These are phyloP conservation scores for Hordeum vulgare DNA, from an alignment of 176 grass and related monocot genomes.

Conservation along the genomic window MorexV3_pseudomolecules_assembly NC_058521.1:607499164-607499663, in stretches of 20 bases:
- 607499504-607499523: background rate
- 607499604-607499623: background rate
- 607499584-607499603: background rate
- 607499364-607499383: conserved; percentile 44
- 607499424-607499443: background rate
- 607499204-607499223: background rate
- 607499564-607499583: background rate
- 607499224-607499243: conserved; percentile 47
- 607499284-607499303: conserved; percentile 69
- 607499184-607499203: background rate
- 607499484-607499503: background rate
- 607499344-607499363: conserved; percentile 78
- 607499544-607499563: background rate
- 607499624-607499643: background rate
- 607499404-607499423: background rate
- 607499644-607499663: background rate
- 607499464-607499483: background rate
- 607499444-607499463: background rate
- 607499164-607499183: background rate
- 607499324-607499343: conserved; percentile 71
- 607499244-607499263: conserved; percentile 90
- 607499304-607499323: conserved; percentile 67
- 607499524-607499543: background rate
- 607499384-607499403: background rate
- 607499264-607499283: conserved; percentile 87